These are phyloP conservation scores for Phaseolus coccineus DNA, from an alignment of 331 rosid genomes.

Conservation along the genomic window DNA sequence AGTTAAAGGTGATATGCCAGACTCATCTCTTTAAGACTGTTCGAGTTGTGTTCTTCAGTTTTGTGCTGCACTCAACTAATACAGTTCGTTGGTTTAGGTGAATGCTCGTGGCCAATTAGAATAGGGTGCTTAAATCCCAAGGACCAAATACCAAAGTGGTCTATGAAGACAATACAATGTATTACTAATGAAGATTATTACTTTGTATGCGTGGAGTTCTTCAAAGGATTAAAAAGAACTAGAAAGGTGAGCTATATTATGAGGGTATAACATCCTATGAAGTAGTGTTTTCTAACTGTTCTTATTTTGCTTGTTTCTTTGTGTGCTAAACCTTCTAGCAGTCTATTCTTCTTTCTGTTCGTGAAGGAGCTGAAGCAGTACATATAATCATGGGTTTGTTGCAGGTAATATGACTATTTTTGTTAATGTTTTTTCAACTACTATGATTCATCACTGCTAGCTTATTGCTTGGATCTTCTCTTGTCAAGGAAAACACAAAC, in stretches of 20 bases:
- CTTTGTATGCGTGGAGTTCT: constrained; percentile 69
- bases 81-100: constrained; percentile 61
- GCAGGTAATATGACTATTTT: constrained; percentile 61
- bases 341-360: constrained; percentile 73
- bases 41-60: background rate
- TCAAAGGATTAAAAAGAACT: constrained; percentile 52
- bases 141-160: constrained; percentile 66
- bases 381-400: constrained; percentile 71
- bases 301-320: constrained; percentile 13
- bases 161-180: constrained; percentile 66
- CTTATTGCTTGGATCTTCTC: constrained; percentile 16
- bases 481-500: constrained; percentile 7
- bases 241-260: constrained; percentile 52
- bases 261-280: constrained; percentile 15
- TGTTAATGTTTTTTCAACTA: constrained; percentile 11
- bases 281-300: constrained; percentile 33
- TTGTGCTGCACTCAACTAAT: constrained; percentile 35
- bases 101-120: constrained; percentile 73
- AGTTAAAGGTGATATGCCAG: constrained; percentile 61
- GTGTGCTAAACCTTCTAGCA: constrained; percentile 50
- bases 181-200: constrained; percentile 61
- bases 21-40: constrained; percentile 33
- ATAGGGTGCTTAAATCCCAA: constrained; percentile 76
- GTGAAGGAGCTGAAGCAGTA: constrained; percentile 69
- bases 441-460: background rate